Evolutionary conservation across 164 flowering plant species (phyloP), one percentile per base, ranked within the genome.

Genomic region (Aristolochia contorta): DNA sequence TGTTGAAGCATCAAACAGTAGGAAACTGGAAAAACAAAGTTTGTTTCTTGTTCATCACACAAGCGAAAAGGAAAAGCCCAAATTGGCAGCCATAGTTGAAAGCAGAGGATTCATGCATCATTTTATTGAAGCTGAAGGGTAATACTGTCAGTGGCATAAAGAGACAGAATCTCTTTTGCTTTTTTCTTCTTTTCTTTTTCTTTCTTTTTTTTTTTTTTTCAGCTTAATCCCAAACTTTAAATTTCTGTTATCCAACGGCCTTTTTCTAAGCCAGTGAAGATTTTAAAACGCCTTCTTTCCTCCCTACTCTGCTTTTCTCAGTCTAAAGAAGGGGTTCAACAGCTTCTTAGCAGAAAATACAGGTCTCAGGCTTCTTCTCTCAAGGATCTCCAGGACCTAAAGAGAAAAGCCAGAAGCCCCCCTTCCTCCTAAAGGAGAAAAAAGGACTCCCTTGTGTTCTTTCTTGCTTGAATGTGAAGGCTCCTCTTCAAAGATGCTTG

Each of bases 401-500:
- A 73, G 65, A 27, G 41, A 47, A 61, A 60, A 51, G 46, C 57
- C 55, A 65, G 55, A 71, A 65, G 66, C 57, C 56, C 27, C 37
- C 41, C 49, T 50, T 58, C 62, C 67, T 57, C 22, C 51, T 71
- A 55, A 64, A 59, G 60, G 62, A 56, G 56, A 56, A 61, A 47
- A 66, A 56, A 66, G 67, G 65, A 70, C 60, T 69, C 19, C 12
- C 72, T 70, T 65, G 37, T 64, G 56, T 80, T 73, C 81, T 77
- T 71, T 72, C 83, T 77, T 71, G 72, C 83, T 80, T 89, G 84
- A 79, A 73, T 74, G 79, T 80, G 79, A 83, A 86, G 87, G 66
- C 86, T 83, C 64, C 19, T 57, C 61, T 58, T 67, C 59, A 69
- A 82, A 75, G 75, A 84, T 87, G 87, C 72, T 77, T 72, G 75